Base-by-base conservation (phyloP, 768 basidiomycete species). In the Megacollybia marginata region DNA sequence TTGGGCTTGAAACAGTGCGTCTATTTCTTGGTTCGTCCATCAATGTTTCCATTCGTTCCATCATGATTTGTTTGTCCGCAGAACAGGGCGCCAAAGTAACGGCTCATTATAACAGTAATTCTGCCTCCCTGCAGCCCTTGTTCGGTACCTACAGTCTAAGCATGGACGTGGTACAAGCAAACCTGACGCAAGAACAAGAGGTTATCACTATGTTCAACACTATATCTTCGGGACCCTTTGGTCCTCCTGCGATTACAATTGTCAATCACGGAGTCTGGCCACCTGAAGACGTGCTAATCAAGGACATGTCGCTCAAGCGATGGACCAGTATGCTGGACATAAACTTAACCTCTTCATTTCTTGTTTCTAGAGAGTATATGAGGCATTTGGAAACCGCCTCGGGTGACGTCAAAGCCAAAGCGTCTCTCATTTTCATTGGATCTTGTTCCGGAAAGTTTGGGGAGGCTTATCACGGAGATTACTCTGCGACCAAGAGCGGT, bases 391-490 rank as follows among this genome's bases (percentile, higher is more conserved):
- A 73, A 66, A 12, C 42, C 18, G 59, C 68, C 19, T 57, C 60
- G 0, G 62, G 67, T 13, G 67, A 65, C n/a, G 53, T 65, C 18
- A 82, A 77, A 59, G 74, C 74, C 9, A 75, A 78, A 53, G 82
- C 82, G 0, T 67, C 74, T 12, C 74, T 90, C 31, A 68, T 88
- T 2, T 62, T 88, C 35, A 74, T 88, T 46, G 87, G 88, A 10
- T 83, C 83, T 53, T 81, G 79, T 0, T 75, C 85, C 2, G 87
- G 87, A 1, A 85, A 83, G 64, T 83, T 75, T 54, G 88, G 86
- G 15, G 85, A 88, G 62, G 76, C 76, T 0, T 76, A 75, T 3
- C 78, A 85, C 59, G 77, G 76, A 0, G 84, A 86, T 63, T 85
- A 86, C 52, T 75, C 83, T 18, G 75, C 74, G 15, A 69, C 78